phyloP scores from a whole-genome alignment of 2,329 filamentous ascomycete species.

The Ceratocystis colombiana region DNA sequence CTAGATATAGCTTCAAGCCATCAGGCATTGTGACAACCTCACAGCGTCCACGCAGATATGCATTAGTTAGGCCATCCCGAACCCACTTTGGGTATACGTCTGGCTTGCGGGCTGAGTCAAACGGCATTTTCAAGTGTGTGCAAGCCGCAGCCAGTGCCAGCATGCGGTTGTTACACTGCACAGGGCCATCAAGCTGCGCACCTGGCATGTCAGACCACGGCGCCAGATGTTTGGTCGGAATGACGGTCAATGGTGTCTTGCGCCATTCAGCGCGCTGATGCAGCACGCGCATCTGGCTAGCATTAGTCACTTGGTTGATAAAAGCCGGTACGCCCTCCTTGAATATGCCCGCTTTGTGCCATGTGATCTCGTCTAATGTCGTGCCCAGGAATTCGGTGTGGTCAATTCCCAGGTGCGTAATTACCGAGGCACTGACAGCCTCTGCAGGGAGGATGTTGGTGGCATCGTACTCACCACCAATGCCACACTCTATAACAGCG shows the following conservation, averaged over 20 bases:
- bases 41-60: conserved; percentile 65
- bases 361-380: conserved; percentile 70
- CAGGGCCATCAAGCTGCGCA: conserved; percentile 40
- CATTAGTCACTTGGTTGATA: conserved; percentile 30
- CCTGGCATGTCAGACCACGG: conserved; percentile 36
- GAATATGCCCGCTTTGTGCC: conserved; percentile 87
- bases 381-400: conserved; percentile 71
- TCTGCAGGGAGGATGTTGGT: conserved; percentile 66
- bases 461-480: conserved; percentile 85
- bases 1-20: conserved; percentile 63
- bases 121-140: conserved; percentile 42
- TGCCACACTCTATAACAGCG: conserved; percentile 84
- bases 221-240: conserved; percentile 35
- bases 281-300: conserved; percentile 42
- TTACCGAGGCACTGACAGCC: conserved; percentile 58
- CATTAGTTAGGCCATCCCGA: conserved; percentile 52
- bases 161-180: conserved; percentile 51
- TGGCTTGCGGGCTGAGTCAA: conserved; percentile 13
- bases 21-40: conserved; percentile 48
- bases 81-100: conserved; percentile 38
- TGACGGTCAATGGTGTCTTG: conserved; percentile 37
- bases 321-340: conserved; percentile 47
- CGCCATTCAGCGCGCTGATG: conserved; percentile 50
- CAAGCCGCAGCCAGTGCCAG: conserved; percentile 47
- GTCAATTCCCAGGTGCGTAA: conserved; percentile 76